Conservation (phyloP, 75 land plant genomes). For the Cunninghamia lanceolata region DNA sequence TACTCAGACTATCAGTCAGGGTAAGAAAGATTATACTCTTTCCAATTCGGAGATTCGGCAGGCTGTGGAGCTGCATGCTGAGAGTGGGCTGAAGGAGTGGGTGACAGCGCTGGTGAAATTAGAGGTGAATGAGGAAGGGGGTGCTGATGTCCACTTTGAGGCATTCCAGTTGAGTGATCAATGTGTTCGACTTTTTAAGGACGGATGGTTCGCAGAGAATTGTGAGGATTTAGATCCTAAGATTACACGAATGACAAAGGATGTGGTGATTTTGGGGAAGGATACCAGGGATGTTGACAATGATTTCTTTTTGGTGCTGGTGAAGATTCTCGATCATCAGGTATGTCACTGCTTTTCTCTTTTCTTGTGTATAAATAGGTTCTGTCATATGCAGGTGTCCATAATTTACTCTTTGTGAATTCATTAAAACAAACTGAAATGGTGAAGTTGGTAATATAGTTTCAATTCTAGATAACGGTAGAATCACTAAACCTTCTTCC, state of each 20-base stretch:
- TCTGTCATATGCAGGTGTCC: background rate
- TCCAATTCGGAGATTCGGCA: conserved; percentile 73
- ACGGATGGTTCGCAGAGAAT: conserved; percentile 76
- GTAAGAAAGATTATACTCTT: conserved; percentile 69
- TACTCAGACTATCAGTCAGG: conserved; percentile 78
- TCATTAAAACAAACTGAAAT: background rate
- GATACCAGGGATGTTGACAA: conserved; percentile 90
- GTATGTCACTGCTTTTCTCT: conserved; percentile 27
- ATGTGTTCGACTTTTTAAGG: conserved; percentile 85
- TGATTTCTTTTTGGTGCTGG: conserved; percentile 94
- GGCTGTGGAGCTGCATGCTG: conserved; percentile 84
- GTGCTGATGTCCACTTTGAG: conserved; percentile 94
- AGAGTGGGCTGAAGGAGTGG: conserved; percentile 72
- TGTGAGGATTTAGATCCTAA: conserved; percentile 68
- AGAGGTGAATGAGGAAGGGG: conserved; percentile 89
- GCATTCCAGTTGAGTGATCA: conserved; percentile 97
- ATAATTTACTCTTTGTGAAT: background rate
- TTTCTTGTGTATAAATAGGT: background rate
- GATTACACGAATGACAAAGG: conserved; percentile 86
- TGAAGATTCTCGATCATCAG: conserved; percentile 96
- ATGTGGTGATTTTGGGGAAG: conserved; percentile 86
- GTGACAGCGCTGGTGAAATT: conserved; percentile 91
- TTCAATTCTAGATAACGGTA: background rate
- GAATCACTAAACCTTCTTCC: background rate
- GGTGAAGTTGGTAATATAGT: background rate